Conservation (phyloP, 352 stramenopile species). For the Phytophthora ohioensis region DNA sequence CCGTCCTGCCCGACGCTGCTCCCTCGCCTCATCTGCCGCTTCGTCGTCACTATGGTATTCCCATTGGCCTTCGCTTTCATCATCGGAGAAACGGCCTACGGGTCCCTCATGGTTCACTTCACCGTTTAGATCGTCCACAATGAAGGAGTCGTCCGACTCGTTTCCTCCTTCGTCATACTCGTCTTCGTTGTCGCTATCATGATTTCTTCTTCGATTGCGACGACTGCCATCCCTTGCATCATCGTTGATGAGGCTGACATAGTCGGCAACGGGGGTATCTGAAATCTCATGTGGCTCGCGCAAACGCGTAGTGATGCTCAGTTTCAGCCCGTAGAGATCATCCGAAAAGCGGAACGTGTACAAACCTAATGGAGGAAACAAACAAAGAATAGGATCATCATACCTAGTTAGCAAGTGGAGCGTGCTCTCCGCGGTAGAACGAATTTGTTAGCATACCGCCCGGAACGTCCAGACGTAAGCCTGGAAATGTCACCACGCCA, state of each 20-base stretch:
- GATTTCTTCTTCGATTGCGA: conserved; percentile 28
- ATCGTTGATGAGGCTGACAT: conserved; percentile 43
- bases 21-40: conserved; percentile 41
- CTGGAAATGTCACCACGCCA: conserved; percentile 66
- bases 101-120: conserved; percentile 31
- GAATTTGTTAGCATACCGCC: conserved; percentile 45
- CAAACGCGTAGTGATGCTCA: conserved; percentile 63
- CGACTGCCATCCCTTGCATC: conserved; percentile 41
- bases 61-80: conserved; percentile 40
- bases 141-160: conserved; percentile 78
- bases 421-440: neutral
- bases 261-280: conserved; percentile 46
- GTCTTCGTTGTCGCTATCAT: conserved; percentile 56
- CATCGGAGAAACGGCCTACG: conserved; percentile 39
- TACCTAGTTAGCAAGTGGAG: neutral
- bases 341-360: conserved; percentile 81
- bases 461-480: conserved; percentile 71
- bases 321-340: conserved; percentile 62
- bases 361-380: conserved; percentile 44
- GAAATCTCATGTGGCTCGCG: conserved; percentile 55
- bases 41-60: conserved; percentile 49
- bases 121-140: conserved; percentile 61
- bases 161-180: conserved; percentile 50
- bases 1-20: conserved; percentile 24
- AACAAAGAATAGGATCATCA: conserved; percentile 12